Percentiles rank a stretch among this genome's conserved stretches.
Evolutionary conservation across 495 filamentous ascomycete species (phyloP).

Genomic region (Aspergillus conjunctus): DNA sequence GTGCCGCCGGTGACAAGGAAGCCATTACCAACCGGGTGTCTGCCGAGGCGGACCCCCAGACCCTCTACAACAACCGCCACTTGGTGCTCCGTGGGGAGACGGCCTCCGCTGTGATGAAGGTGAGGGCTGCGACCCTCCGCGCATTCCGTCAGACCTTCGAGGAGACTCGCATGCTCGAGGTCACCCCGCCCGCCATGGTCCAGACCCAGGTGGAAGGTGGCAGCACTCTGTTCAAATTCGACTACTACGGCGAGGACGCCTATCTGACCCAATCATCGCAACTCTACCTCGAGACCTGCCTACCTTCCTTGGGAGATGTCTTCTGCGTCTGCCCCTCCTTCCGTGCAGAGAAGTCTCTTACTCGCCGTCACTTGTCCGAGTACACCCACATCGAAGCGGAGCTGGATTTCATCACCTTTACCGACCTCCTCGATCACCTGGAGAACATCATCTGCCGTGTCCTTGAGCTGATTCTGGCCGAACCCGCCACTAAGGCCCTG

Average conservation of each 20-base stretch:
- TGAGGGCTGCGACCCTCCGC: constrained; percentile 78
- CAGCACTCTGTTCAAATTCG: constrained; percentile 87
- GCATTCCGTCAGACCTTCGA: constrained; percentile 84
- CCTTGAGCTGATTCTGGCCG: constrained; percentile 70
- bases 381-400: constrained; percentile 98
- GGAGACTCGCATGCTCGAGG: constrained; percentile 76
- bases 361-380: constrained; percentile 90
- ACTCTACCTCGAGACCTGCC: constrained; percentile 94
- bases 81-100: constrained; percentile 88
- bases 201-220: constrained; percentile 98
- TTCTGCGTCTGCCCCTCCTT: constrained; percentile 99
- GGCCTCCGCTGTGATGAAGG: constrained; percentile 86
- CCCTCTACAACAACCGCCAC: constrained; percentile 86
- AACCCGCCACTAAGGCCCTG: constrained; percentile 67
- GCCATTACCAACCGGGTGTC: constrained; percentile 92
- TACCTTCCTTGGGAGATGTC: constrained; percentile 88
- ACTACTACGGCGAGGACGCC: constrained; percentile 92
- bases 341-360: constrained; percentile 94
- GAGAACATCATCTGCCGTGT: constrained; percentile 89
- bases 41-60: constrained; percentile 74
- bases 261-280: constrained; percentile 98
- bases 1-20: constrained; percentile 85
- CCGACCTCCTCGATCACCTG: constrained; percentile 86
- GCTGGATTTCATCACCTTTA: constrained; percentile 93
- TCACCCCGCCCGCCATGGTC: constrained; percentile 94